These are phyloP conservation scores for Dictyostelium intermedium DNA, from an alignment of 78 protist genomes.

Conservation along the genomic window DNA sequence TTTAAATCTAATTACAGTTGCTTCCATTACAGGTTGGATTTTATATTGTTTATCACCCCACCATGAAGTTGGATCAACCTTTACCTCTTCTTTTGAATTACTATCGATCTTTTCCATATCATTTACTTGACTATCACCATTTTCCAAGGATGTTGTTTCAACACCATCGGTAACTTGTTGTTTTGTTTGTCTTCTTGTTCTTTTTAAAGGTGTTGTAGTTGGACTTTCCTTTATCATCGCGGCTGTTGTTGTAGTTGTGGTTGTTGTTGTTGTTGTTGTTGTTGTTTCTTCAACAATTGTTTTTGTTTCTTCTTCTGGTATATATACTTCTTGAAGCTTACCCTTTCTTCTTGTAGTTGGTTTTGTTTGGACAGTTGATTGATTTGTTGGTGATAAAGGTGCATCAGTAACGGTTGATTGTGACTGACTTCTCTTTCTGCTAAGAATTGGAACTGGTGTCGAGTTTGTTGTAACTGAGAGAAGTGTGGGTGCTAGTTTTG, in stretches of 20 bases:
- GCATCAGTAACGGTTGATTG: neutral
- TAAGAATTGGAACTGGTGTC: neutral
- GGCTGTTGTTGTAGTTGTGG: neutral
- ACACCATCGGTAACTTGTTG: neutral
- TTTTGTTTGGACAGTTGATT: neutral
- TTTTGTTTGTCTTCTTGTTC: neutral
- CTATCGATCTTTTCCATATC: neutral
- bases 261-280: neutral
- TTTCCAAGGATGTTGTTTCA: neutral
- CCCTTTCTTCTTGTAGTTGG: constrained; percentile 4
- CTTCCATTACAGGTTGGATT: neutral
- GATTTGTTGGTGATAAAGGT: neutral
- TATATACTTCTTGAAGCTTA: neutral
- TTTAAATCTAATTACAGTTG: constrained; percentile 18
- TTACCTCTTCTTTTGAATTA: neutral
- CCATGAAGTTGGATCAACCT: neutral
- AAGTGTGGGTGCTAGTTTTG: neutral
- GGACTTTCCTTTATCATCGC: neutral
- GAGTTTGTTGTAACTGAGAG: neutral
- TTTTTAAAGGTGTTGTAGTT: neutral
- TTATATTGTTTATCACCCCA: neutral
- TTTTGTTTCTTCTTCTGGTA: neutral
- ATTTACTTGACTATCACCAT: neutral
- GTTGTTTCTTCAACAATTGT: neutral
- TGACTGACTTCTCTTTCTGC: neutral